Conservation (phyloP, 805 yeast species). For the Saccharomyces eubayanus region DNA sequence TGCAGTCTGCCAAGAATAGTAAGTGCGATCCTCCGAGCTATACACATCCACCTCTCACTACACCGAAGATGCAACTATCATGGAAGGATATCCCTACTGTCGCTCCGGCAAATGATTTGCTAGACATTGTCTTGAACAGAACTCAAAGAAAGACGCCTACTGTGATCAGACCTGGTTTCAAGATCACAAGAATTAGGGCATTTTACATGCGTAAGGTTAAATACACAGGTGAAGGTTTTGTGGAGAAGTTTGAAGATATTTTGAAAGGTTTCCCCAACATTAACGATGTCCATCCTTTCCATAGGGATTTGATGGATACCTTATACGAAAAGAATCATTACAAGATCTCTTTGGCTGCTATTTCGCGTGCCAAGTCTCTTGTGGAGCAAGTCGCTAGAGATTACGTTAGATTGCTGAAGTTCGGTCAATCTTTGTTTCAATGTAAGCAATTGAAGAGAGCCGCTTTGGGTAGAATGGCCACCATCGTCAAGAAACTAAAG, state of each 20-base stretch:
- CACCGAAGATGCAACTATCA: conserved; percentile 71
- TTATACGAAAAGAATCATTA: conserved; percentile 96
- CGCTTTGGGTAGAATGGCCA: conserved; percentile 99
- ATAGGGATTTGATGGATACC: conserved; percentile 95
- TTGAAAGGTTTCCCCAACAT: conserved; percentile 89
- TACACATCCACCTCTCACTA: not conserved
- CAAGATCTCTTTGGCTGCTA: conserved; percentile 91
- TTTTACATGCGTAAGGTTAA: conserved; percentile 98
- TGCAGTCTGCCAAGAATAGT: not conserved
- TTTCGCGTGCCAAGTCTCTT: conserved; percentile 86
- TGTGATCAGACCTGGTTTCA: conserved; percentile 94
- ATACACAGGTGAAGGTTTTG: conserved; percentile 92
- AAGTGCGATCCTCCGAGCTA: not conserved
- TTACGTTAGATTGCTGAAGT: conserved; percentile 85
- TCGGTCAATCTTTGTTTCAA: conserved; percentile 96
- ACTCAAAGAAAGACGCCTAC: conserved; percentile 99
- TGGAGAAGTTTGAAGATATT: conserved; percentile 82
- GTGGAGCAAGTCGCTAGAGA: conserved; percentile 96
- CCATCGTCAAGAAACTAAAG: conserved; percentile 88
- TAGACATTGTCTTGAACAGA: conserved; percentile 93
- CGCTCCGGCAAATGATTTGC: conserved; percentile 81
- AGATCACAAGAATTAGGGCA: conserved; percentile 90
- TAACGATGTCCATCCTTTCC: conserved; percentile 97
- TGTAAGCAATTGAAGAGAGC: conserved; percentile 98
- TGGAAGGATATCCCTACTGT: conserved; percentile 98